These are phyloP conservation scores for Hypomontagnella submonticulosa DNA, from an alignment of 495 filamentous ascomycete species.

Conservation along the genomic window DNA sequence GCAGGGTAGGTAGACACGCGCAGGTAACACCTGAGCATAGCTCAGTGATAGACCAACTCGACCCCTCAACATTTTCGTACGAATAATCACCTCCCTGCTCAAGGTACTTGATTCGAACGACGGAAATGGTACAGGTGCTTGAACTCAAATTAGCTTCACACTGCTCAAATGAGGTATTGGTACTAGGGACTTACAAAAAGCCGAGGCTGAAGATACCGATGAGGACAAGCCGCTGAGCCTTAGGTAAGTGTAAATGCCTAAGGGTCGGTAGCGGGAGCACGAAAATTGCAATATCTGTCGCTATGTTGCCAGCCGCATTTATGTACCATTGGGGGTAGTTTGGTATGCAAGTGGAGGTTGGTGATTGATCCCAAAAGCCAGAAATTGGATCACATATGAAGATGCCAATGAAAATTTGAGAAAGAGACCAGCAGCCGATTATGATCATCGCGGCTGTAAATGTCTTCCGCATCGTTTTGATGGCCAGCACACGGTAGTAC, in stretches of 20 bases:
- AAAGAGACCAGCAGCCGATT: slow-evolving; percentile 53
- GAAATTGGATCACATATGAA: slow-evolving; percentile 49
- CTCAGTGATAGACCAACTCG: slow-evolving; percentile 69
- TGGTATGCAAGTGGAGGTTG: slow-evolving; percentile 46
- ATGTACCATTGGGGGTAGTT: slow-evolving; percentile 51
- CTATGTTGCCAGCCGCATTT: slow-evolving; percentile 55
- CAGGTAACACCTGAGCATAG: slow-evolving; percentile 68
- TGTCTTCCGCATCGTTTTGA: slow-evolving; percentile 43
- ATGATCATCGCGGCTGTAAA: slow-evolving; percentile 47
- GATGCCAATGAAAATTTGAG: slow-evolving; percentile 53
- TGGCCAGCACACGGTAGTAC: slow-evolving; percentile 55
- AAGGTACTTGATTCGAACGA: slow-evolving; percentile 65
- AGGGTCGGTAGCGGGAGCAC: slow-evolving; percentile 49
- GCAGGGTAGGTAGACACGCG: slow-evolving; percentile 65
- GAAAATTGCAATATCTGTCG: slow-evolving; percentile 54
- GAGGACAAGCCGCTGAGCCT: slow-evolving; percentile 47
- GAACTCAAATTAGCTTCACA: slow-evolving; percentile 6
- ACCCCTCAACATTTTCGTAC: slow-evolving; percentile 67
- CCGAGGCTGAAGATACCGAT: slow-evolving; percentile 53
- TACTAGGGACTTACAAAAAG: slow-evolving; percentile 49
- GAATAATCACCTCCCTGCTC: slow-evolving; percentile 61
- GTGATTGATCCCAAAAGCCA: slow-evolving; percentile 50
- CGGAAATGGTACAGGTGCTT: slow-evolving; percentile 65
- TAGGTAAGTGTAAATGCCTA: slow-evolving; percentile 53
- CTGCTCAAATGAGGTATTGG: not conserved